Percentiles rank a stretch among this genome's conserved stretches.
phyloP scores from a whole-genome alignment of 352 stramenopile genomes.

The Globisporangium spinosum region DNA sequence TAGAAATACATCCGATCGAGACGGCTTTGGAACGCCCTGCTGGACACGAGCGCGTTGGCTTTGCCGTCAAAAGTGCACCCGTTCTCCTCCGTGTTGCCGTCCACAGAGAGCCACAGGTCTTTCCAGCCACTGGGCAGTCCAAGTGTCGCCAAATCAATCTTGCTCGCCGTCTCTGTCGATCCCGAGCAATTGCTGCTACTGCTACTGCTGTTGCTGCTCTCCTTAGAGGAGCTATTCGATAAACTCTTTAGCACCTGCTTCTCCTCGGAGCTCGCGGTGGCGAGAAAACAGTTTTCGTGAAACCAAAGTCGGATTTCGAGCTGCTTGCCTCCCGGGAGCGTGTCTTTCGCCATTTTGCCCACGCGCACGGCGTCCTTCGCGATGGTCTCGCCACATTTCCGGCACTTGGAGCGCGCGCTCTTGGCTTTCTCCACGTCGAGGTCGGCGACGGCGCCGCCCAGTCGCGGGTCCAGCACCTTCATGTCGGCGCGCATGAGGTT shows the following conservation, averaged over 20 bases:
- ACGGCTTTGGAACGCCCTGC: conserved; percentile 58
- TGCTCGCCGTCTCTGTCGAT: background rate
- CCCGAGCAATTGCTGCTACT: background rate
- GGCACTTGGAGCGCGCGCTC: conserved; percentile 49
- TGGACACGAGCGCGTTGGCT: conserved; percentile 54
- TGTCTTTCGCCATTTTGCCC: conserved; percentile 46
- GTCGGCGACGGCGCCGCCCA: conserved; percentile 26
- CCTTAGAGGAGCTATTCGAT: conserved; percentile 10
- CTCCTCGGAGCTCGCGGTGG: conserved; percentile 30
- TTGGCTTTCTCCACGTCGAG: conserved; percentile 57
- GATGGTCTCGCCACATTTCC: conserved; percentile 42
- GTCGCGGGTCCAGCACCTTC: conserved; percentile 44
- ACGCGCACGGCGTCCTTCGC: conserved; percentile 45
- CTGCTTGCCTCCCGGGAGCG: conserved; percentile 35
- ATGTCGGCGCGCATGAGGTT: conserved; percentile 63
- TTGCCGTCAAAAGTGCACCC: conserved; percentile 72
- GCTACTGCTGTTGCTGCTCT: background rate
- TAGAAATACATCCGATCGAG: conserved; percentile 79
- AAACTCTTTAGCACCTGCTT: conserved; percentile 33
- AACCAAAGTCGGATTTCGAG: conserved; percentile 60
- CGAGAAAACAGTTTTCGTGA: conserved; percentile 52
- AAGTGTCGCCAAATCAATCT: conserved; percentile 34
- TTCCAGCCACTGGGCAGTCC: conserved; percentile 57
- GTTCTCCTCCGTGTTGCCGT: conserved; percentile 70
- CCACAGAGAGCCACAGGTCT: conserved; percentile 64